Base-by-base conservation (phyloP, 129 eudicot genomes). In the Ambrosia trifida region DNA sequence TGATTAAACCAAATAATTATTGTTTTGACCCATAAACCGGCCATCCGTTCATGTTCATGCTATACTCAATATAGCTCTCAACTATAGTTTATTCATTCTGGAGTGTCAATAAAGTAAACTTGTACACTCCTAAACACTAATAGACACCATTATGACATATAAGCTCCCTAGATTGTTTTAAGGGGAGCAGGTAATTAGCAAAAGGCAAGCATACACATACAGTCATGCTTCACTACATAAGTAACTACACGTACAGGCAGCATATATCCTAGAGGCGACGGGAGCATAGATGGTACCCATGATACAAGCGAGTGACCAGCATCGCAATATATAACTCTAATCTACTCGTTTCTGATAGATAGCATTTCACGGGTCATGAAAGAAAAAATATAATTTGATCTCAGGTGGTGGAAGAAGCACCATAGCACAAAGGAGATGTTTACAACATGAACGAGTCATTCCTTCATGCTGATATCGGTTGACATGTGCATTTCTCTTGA, bases 401-500 rank as follows among this genome's bases (percentile, higher is more conserved):
- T 44, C 33, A 32, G 56, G 54, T 44, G 40, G 44, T n/a, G 56
- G 67, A 36, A 69, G 66, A n/a, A 58, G 36, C 66, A 66, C 63
- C 36, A 76, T 33, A 13, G 60, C 45, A 19, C 9, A 17, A 70
- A 53, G 43, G 60, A 69, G 68, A 65, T 14, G 45, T 49, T 38
- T 7, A 64, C 19, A 38, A 69, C 24, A 61, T 63, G 12, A 11
- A 50, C 19, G 14, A 44, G 19, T 41, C 10, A 24, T 64, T 41
- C 65, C 70, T 31, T 14, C 31, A 19, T 10, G 66, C n/a, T 18
- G 12, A 18, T 18, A 31, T 11, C 7, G 24, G 36, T 13, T 24
- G n/a, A 30, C 49, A 91, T 58, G 65, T 84, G 90, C 97, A 91
- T 56, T 79, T 88, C 87, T 86, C 86, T 80, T 85, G 86, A 70